Conservation (phyloP, 1,284 basidiomycete species). For the Gomphus bonarii region DNA sequence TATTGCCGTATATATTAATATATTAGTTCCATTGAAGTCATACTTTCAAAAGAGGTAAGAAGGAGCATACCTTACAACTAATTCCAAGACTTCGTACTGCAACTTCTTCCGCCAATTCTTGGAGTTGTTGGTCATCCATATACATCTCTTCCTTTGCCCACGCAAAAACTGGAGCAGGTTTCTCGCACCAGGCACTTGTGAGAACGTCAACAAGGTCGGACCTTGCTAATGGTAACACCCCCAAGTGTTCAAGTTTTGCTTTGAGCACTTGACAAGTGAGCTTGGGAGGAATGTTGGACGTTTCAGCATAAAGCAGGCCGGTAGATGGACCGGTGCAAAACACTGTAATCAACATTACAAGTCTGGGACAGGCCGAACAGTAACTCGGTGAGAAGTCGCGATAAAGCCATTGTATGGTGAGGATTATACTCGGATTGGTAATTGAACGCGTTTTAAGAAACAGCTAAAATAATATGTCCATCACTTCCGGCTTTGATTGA, state of each 20-base stretch:
- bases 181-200: constrained; percentile 58
- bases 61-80: constrained; percentile 45
- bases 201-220: constrained; percentile 52
- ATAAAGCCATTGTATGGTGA: constrained; percentile 48
- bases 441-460: constrained; percentile 61
- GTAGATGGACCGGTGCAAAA: constrained; percentile 41
- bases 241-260: constrained; percentile 37
- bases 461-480: constrained; percentile 30
- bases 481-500: neutral
- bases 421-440: constrained; percentile 34
- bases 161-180: constrained; percentile 37
- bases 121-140: constrained; percentile 31
- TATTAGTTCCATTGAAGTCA: neutral
- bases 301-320: constrained; percentile 8
- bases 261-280: constrained; percentile 23
- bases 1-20: constrained; percentile 17
- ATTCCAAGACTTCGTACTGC: constrained; percentile 46
- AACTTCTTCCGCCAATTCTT: constrained; percentile 40
- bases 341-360: constrained; percentile 55
- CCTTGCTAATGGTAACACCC: constrained; percentile 42
- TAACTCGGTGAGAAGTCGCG: constrained; percentile 46
- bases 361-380: constrained; percentile 36
- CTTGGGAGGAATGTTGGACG: neutral
- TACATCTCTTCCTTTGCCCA: constrained; percentile 41
- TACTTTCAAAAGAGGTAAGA: neutral